Evolutionary conservation across 2,329 filamentous ascomycete genomes (phyloP).

Genomic region (Botrytis sinoallii): DNA sequence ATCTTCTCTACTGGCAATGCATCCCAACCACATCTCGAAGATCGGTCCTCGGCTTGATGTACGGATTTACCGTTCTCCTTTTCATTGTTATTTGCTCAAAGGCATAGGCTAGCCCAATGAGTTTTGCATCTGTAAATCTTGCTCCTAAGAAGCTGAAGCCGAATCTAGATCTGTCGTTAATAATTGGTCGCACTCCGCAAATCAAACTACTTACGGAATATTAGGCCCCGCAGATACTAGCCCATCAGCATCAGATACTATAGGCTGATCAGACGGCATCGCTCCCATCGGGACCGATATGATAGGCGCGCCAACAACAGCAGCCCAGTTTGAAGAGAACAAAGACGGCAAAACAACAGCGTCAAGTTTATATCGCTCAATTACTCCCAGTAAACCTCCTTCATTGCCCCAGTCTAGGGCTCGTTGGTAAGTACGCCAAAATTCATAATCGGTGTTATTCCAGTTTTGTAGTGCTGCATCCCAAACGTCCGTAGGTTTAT

Average conservation of each 20-base stretch:
- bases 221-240: not conserved
- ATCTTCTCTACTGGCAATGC: not conserved
- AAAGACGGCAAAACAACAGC: constrained; percentile 58
- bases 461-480: not conserved
- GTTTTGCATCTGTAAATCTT: not conserved
- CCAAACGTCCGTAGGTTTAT: not conserved
- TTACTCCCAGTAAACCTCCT: constrained; percentile 50
- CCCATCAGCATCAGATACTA: not conserved
- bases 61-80: not conserved
- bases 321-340: not conserved
- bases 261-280: not conserved
- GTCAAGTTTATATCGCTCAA: constrained; percentile 54
- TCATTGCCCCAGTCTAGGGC: not conserved
- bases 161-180: not conserved
- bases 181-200: not conserved
- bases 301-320: not conserved
- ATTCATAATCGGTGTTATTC: not conserved
- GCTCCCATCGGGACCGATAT: not conserved
- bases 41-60: not conserved
- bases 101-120: constrained; percentile 12
- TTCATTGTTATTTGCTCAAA: not conserved
- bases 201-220: constrained; percentile 13
- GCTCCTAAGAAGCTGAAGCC: not conserved
- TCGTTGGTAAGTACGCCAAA: not conserved
- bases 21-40: not conserved